Conservation (phyloP, 2,329 filamentous ascomycete species). For the Aspergillus pseudoviridinutans region DNA sequence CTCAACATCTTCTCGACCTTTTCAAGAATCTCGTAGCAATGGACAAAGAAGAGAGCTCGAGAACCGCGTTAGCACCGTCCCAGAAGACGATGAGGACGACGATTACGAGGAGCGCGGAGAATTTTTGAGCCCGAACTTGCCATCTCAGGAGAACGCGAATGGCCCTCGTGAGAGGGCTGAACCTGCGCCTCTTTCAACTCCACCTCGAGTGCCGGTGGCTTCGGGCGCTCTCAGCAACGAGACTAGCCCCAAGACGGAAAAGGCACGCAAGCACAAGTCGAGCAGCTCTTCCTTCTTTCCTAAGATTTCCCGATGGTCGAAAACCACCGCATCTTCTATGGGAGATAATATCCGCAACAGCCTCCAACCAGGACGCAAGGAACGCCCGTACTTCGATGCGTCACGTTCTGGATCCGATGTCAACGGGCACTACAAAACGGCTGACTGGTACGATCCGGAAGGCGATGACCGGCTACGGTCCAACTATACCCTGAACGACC, state of each 20-base stretch:
- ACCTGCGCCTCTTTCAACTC: conserved; percentile 43
- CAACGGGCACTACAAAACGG: conserved; percentile 55
- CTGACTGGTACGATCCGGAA: conserved; percentile 43
- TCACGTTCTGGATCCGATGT: conserved; percentile 78
- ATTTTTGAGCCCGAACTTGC: conserved; percentile 52
- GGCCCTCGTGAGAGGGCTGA: conserved; percentile 37
- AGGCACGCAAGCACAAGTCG: conserved; percentile 84
- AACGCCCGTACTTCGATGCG: conserved; percentile 58
- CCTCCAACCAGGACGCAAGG: conserved; percentile 49
- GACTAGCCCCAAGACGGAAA: conserved; percentile 69
- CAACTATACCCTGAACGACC: conserved; percentile 39
- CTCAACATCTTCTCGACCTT: conserved; percentile 50
- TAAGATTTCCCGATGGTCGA: conserved; percentile 96
- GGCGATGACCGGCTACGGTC: conserved; percentile 45
- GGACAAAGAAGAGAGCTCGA: conserved; percentile 57
- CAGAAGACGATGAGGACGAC: conserved; percentile 75
- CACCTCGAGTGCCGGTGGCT: conserved; percentile 40
- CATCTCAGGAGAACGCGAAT: conserved; percentile 55
- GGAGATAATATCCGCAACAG: conserved; percentile 72
- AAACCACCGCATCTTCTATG: conserved; percentile 86
- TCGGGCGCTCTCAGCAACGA: conserved; percentile 63
- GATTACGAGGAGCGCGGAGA: conserved; percentile 52
- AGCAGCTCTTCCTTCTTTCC: conserved; percentile 77
- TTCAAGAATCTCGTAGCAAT: conserved; percentile 38
- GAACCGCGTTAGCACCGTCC: conserved; percentile 85